Evolutionary conservation across 2,329 filamentous ascomycete species (phyloP).

Genomic region (Xylaria multiplex): DNA sequence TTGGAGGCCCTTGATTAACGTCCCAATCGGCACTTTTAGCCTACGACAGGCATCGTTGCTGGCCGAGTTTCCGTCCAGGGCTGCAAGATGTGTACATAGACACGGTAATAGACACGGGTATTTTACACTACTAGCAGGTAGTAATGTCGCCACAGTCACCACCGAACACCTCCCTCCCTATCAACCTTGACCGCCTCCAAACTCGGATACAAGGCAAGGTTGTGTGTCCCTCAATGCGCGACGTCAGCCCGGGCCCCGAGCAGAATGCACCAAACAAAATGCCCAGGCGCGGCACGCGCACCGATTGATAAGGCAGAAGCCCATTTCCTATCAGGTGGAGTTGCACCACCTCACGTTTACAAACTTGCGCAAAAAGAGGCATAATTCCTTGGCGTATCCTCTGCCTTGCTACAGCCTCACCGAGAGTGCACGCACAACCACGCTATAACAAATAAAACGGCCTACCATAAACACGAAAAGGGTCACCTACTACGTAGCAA

Average conservation of each 20-base stretch:
- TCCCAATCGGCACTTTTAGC: constrained; percentile 32
- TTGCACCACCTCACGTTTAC: constrained; percentile 27
- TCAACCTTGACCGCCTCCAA: constrained; percentile 33
- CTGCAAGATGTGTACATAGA: neutral
- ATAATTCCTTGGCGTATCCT: constrained; percentile 38
- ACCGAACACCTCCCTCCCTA: constrained; percentile 13
- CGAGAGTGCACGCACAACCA: constrained; percentile 19
- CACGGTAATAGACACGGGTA: no score
- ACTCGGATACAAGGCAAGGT: constrained; percentile 19
- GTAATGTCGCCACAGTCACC: neutral
- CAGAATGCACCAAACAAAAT: constrained; percentile 34
- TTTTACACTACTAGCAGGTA: neutral
- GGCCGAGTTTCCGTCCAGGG: constrained; percentile 15
- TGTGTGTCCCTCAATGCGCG: constrained; percentile 15
- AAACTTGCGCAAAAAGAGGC: constrained; percentile 38
- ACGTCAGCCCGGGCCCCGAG: constrained; percentile 4
- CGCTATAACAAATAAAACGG: no score
- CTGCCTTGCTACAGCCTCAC: constrained; percentile 42
- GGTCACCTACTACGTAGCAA: constrained; percentile 15
- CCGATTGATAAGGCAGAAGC: constrained; percentile 28
- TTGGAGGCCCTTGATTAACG: constrained; percentile 22
- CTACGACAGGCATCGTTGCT: constrained; percentile 5
- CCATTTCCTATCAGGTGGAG: constrained; percentile 13
- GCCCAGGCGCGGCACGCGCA: constrained; percentile 29
- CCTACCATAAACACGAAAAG: constrained; percentile 9